Percentiles rank a stretch among this genome's conserved stretches.
Evolutionary conservation across 2,329 filamentous ascomycete genomes (phyloP).

Genomic region (Proliferodiscus dingleyae): DNA sequence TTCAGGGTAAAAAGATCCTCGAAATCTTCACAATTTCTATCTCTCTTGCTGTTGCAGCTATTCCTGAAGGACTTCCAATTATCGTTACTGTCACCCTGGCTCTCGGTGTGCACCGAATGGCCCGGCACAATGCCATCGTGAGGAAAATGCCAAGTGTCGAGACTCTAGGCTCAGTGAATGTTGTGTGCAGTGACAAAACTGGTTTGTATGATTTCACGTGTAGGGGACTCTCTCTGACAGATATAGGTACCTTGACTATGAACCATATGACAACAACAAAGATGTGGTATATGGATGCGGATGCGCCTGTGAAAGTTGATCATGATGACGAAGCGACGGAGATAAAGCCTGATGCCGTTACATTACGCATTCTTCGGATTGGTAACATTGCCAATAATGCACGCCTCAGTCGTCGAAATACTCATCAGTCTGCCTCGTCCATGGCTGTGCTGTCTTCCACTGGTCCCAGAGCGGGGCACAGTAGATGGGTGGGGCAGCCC

Average conservation of each 20-base stretch:
- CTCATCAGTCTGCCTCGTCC: constrained; percentile 65
- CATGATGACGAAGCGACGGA: constrained; percentile 51
- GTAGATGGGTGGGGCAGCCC: constrained; percentile 92
- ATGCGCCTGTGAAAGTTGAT: constrained; percentile 41
- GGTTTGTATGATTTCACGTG: constrained; percentile 40
- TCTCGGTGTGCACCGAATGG: constrained; percentile 93
- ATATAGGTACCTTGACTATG: constrained; percentile 76
- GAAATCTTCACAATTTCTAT: constrained; percentile 98
- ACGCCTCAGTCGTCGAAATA: constrained; percentile 67
- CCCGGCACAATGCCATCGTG: constrained; percentile 89
- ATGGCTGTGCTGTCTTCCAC: constrained; percentile 84
- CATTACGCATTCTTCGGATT: constrained; percentile 77
- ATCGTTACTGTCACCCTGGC: constrained; percentile 97
- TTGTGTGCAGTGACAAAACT: constrained; percentile 99
- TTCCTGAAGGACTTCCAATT: constrained; percentile 92
- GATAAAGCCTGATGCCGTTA: constrained; percentile 63
- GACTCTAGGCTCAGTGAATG: constrained; percentile 95
- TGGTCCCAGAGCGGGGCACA: constrained; percentile 49
- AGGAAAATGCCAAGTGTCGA: constrained; percentile 94
- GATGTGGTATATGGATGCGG: constrained; percentile 86
- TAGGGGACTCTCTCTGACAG: constrained; percentile 18
- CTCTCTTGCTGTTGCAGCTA: constrained; percentile 91
- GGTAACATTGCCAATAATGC: constrained; percentile 97
- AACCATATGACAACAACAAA: constrained; percentile 98
- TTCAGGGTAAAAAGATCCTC: constrained; percentile 82